Evolutionary conservation across 2,329 filamentous ascomycete genomes (phyloP).

Genomic region (Neonectria sp.): DNA sequence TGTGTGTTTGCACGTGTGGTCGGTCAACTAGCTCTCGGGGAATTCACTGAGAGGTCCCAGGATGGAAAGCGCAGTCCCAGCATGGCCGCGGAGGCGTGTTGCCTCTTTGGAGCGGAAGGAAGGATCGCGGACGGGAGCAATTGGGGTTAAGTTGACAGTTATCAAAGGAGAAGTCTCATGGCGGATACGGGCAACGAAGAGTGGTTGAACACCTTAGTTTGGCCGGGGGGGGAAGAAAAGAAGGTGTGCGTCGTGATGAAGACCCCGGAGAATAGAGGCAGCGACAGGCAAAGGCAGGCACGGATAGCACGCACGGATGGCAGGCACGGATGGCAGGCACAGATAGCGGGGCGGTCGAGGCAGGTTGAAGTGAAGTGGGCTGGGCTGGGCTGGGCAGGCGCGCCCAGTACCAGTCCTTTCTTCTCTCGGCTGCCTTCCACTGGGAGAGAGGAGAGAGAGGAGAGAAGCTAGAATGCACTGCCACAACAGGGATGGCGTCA

Average conservation of each 20-base stretch:
- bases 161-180: conserved; percentile 39
- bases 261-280: conserved; percentile 1
- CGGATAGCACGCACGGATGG: conserved; percentile 20
- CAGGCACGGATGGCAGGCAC: conserved; percentile 14
- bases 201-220: conserved; percentile 48
- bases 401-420: background rate
- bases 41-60: conserved; percentile 46
- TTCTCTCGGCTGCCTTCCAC: background rate
- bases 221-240: conserved; percentile 36
- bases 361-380: conserved; percentile 18
- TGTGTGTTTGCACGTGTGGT: conserved; percentile 38
- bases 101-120: conserved; percentile 35
- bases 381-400: conserved; percentile 9
- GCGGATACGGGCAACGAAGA: conserved; percentile 36
- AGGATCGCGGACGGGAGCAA: conserved; percentile 28
- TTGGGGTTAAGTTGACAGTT: conserved; percentile 36
- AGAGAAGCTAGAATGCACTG: conserved; percentile 32
- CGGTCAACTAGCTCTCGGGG: conserved; percentile 42
- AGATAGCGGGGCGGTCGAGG: conserved; percentile 27
- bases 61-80: conserved; percentile 46
- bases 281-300: conserved; percentile 22
- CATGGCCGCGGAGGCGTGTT: conserved; percentile 50
- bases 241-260: conserved; percentile 27
- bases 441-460: conserved; percentile 5
- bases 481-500: conserved; percentile 35